phyloP scores from a whole-genome alignment of 257 asterid species.

The Fraxinus pennsylvanica region DNA sequence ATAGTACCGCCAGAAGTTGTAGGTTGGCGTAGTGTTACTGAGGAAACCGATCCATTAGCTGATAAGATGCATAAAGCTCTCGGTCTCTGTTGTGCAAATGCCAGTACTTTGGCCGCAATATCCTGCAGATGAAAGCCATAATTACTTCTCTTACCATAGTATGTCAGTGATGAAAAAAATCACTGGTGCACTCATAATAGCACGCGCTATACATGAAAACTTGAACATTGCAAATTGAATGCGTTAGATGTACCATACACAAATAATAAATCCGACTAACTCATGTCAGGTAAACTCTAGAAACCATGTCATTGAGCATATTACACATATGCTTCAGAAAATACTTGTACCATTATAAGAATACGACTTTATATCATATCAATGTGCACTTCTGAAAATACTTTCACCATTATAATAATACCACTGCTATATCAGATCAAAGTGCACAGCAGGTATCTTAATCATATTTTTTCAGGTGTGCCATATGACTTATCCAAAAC shows the following conservation, averaged over 20 bases:
- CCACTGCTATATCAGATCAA: background rate
- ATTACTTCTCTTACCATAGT: conserved; percentile 8
- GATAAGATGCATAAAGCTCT: conserved; percentile 93
- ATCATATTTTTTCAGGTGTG: background rate
- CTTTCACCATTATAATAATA: background rate
- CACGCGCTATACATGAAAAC: background rate
- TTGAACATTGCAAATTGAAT: background rate
- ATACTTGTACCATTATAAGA: background rate
- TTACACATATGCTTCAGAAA: background rate
- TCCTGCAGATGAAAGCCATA: conserved; percentile 53
- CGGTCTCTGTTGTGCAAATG: conserved; percentile 92
- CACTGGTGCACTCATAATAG: background rate
- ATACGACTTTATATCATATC: too few species aligned
- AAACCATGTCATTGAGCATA: background rate
- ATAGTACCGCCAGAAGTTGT: conserved; percentile 53
- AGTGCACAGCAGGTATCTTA: background rate
- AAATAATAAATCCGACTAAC: background rate
- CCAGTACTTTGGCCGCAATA: conserved; percentile 73
- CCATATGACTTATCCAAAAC: background rate
- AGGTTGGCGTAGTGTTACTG: conserved; percentile 75
- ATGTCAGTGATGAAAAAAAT: background rate
- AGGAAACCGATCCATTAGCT: conserved; percentile 81
- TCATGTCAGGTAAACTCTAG: background rate
- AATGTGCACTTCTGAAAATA: background rate
- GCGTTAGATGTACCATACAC: background rate